phyloP scores from a whole-genome alignment of 2,329 filamentous ascomycete genomes.

The Camillea tinctor region DNA sequence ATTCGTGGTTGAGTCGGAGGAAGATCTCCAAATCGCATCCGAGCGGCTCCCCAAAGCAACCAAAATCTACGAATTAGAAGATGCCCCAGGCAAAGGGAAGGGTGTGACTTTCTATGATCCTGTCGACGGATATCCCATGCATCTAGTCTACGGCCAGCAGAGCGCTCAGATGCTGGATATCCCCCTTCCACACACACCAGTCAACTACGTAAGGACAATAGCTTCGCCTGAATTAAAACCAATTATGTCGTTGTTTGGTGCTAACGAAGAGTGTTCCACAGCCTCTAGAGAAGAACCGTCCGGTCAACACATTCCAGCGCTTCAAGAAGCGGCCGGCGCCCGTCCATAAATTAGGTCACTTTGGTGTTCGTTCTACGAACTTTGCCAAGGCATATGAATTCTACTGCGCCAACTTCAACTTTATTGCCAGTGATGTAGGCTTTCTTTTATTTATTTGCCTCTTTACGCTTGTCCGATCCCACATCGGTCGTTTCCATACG shows the following conservation, averaged over 20 bases:
- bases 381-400: conserved; percentile 50
- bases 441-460: background rate
- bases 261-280: conserved; percentile 16
- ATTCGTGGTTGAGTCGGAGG: conserved; percentile 56
- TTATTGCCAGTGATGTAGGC: conserved; percentile 48
- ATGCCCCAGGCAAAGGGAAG: conserved; percentile 54
- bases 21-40: conserved; percentile 52
- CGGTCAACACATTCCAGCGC: conserved; percentile 48
- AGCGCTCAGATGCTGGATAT: conserved; percentile 36
- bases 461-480: background rate
- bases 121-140: conserved; percentile 56
- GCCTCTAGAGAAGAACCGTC: conserved; percentile 48
- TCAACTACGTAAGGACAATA: conserved; percentile 43
- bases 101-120: conserved; percentile 52
- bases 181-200: conserved; percentile 40
- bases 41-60: conserved; percentile 46
- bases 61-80: conserved; percentile 44
- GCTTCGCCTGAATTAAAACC: too few relatives aligned
- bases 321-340: conserved; percentile 49
- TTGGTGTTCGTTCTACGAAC: conserved; percentile 52
- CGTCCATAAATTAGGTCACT: conserved; percentile 55
- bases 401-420: conserved; percentile 50
- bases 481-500: background rate
- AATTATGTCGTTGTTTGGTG: background rate
- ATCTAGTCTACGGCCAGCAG: conserved; percentile 55